Conservation (phyloP, 768 basidiomycete species). For the Boletus barrowsii region DNA sequence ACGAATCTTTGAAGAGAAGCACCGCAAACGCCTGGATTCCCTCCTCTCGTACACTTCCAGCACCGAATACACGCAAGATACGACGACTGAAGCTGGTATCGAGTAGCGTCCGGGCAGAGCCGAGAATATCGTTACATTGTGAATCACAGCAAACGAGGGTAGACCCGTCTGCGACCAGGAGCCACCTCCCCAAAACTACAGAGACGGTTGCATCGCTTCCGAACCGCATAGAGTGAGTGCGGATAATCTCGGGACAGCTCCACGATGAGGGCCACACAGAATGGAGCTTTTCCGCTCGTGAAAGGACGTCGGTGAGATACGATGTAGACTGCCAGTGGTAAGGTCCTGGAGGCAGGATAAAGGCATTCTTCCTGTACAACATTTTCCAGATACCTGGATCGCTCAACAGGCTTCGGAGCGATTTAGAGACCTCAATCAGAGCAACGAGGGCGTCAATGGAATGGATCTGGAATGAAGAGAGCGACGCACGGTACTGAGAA, state of each 20-base stretch:
- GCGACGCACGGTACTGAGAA: constrained; percentile 2
- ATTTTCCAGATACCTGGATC: constrained; percentile 6
- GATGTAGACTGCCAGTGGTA: constrained; percentile 11
- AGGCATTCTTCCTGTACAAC: not conserved
- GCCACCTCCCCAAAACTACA: constrained; percentile 8
- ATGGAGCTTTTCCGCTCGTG: not conserved
- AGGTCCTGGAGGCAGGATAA: constrained; percentile 6
- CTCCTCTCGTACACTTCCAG: not conserved
- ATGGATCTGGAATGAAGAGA: not conserved
- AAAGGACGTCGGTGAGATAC: not conserved
- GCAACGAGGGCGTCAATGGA: not conserved
- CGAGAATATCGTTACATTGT: not conserved
- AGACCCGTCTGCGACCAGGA: constrained; percentile 7
- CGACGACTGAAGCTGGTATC: not conserved
- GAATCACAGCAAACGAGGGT: constrained; percentile 11
- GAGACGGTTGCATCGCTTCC: not conserved
- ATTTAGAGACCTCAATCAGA: constrained; percentile 3
- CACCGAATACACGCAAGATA: constrained; percentile 2
- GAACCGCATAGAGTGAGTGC: not conserved
- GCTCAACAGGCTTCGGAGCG: not conserved
- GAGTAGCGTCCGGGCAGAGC: not conserved
- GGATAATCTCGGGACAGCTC: not conserved
- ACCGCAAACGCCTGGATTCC: constrained; percentile 6
- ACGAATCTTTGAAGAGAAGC: constrained; percentile 1
- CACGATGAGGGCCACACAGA: constrained; percentile 7